These are phyloP conservation scores for Colletotrichum sp. DNA, from an alignment of 2,329 filamentous ascomycete species.

Conservation along the genomic window DNA sequence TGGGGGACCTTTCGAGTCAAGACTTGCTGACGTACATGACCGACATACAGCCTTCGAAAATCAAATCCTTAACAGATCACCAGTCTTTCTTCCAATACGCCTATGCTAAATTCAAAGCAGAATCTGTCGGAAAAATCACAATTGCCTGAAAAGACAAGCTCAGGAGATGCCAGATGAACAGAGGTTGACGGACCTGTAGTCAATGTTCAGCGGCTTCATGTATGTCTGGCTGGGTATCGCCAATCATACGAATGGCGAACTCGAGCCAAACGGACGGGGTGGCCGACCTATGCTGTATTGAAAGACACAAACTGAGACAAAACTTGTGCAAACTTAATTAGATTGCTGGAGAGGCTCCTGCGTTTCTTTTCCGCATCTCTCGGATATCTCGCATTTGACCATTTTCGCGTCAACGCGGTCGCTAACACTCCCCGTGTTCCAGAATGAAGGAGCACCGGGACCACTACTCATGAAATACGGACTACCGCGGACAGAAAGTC, in stretches of 20 bases:
- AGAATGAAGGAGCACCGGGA: neutral
- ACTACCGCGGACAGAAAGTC: neutral
- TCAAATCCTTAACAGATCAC: too few relatives aligned
- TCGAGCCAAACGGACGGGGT: neutral
- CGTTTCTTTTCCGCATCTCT: neutral
- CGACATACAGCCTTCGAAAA: too few relatives aligned
- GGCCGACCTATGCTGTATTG: neutral
- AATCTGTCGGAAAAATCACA: rapidly evolving
- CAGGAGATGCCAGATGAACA: neutral
- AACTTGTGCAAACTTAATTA: neutral
- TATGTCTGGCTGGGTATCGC: neutral
- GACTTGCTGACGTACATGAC: too few relatives aligned
- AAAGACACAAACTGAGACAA: rapidly evolving
- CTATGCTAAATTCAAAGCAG: rapidly evolving
- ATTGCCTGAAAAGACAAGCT: rapidly evolving
- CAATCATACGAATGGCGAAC: rapidly evolving
- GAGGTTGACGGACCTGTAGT: rapidly evolving
- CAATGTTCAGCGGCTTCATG: neutral
- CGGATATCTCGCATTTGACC: neutral
- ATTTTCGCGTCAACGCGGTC: neutral
- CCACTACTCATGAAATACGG: neutral
- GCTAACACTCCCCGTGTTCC: neutral
- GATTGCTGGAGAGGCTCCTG: neutral
- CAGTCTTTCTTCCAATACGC: neutral
- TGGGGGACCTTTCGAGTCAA: too few relatives aligned